phyloP scores from a whole-genome alignment of 2,329 filamentous ascomycete species.

The Neonectria sp. region DNA sequence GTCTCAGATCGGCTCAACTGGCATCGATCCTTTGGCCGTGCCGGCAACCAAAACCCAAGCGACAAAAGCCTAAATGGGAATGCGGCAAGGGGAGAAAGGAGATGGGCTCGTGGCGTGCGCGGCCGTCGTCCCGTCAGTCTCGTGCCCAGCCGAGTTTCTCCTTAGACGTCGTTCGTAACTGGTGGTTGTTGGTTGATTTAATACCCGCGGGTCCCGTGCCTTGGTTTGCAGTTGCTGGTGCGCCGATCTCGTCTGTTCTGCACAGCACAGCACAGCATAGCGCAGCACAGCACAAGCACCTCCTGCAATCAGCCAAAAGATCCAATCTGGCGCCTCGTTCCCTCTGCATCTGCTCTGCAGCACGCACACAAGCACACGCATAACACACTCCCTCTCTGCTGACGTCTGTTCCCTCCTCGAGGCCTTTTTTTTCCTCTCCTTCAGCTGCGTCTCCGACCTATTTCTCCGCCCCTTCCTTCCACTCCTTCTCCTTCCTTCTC shows the following conservation, averaged over 20 bases:
- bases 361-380: neutral
- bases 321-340: constrained; percentile 22
- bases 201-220: constrained; percentile 28
- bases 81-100: neutral
- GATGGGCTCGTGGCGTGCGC: constrained; percentile 7
- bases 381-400: constrained; percentile 21
- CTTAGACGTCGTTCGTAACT: neutral
- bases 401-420: constrained; percentile 17
- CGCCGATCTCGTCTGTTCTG: constrained; percentile 15
- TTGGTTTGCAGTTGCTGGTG: constrained; percentile 3
- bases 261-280: constrained; percentile 7
- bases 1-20: constrained; percentile 4
- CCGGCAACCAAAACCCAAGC: neutral
- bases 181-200: constrained; percentile 17
- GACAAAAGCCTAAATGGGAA: constrained; percentile 8
- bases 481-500: constrained; percentile 21
- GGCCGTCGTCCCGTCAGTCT: constrained; percentile 24
- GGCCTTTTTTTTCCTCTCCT: constrained; percentile 28
- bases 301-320: constrained; percentile 10
- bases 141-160: constrained; percentile 18
- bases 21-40: neutral
- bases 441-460: constrained; percentile 5
- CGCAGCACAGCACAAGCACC: neutral
- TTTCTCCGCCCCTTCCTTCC: constrained; percentile 29
- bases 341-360: constrained; percentile 18